A percentile compares a stretch with the other conserved stretches of the same genome.
Evolutionary conservation across 129 eudicot species (phyloP).

Genomic region (Solidago caesia): DNA sequence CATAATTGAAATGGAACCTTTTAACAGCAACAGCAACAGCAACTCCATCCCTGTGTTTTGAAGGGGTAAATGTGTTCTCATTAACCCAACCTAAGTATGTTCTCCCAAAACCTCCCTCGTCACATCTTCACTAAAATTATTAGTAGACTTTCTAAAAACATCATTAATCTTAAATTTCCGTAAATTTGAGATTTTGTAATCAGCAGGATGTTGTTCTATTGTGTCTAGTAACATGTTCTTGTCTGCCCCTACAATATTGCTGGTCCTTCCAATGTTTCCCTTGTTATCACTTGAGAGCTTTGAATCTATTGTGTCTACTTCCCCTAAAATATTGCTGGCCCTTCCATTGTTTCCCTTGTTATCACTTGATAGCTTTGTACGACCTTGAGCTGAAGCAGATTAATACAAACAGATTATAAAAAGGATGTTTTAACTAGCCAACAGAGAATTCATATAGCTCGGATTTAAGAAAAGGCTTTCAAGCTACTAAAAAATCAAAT

Average conservation of each 20-base stretch:
- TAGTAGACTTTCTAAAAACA: slow-evolving; percentile 14
- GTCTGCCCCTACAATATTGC: too few relatives aligned
- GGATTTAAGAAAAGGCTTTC: too few relatives aligned
- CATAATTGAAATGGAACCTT: background rate
- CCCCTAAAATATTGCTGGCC: too few relatives aligned
- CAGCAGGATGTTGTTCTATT: too few relatives aligned
- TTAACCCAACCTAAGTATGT: slow-evolving; percentile 21
- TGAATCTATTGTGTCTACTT: too few relatives aligned
- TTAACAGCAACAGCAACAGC: slow-evolving; percentile 29
- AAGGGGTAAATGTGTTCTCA: slow-evolving; percentile 11
- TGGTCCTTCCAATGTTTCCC: background rate
- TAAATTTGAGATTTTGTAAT: background rate
- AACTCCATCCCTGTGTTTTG: background rate
- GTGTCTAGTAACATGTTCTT: too few relatives aligned
- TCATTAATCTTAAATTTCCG: slow-evolving; percentile 1
- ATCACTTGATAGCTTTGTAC: slow-evolving; percentile 14
- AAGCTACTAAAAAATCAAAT: background rate
- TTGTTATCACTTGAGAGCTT: slow-evolving; percentile 10
- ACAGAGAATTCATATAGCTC: too few relatives aligned
- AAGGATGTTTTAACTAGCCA: too few relatives aligned
- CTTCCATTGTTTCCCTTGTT: background rate
- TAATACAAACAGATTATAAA: background rate
- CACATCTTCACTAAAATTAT: slow-evolving; percentile 5
- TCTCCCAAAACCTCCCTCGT: slow-evolving; percentile 15
- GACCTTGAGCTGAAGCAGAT: slow-evolving; percentile 27